A percentile compares a stretch with the other conserved stretches of the same genome.
phyloP scores from a whole-genome alignment of 2,329 filamentous ascomycete genomes.

The Microdochium bolleyi region DNA sequence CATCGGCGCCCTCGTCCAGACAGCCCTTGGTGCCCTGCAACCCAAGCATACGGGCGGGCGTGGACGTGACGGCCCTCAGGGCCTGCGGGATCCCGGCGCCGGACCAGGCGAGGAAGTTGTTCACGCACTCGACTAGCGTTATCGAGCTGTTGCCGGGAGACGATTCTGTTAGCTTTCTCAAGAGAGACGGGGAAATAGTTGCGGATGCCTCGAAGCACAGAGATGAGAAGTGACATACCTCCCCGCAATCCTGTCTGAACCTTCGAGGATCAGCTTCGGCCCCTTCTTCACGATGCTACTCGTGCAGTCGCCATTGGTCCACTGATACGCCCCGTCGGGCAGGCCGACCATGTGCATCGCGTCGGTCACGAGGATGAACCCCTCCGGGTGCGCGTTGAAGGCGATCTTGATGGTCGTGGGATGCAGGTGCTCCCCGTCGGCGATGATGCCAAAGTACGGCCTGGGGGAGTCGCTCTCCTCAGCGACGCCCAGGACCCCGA shows the following conservation, averaged over 20 bases:
- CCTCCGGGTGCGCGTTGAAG: constrained; percentile 75
- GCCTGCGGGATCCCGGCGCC: constrained; percentile 61
- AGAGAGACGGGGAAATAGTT: constrained; percentile 4
- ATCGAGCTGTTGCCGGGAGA: constrained; percentile 42
- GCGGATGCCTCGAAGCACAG: background rate
- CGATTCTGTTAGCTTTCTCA: background rate
- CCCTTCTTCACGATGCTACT: constrained; percentile 63
- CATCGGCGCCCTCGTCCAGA: constrained; percentile 55
- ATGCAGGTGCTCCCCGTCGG: constrained; percentile 85
- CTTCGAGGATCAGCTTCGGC: constrained; percentile 64
- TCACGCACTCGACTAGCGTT: constrained; percentile 72
- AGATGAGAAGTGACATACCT: constrained; percentile 38
- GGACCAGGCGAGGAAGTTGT: constrained; percentile 73
- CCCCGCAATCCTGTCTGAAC: constrained; percentile 71
- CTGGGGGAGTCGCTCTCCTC: constrained; percentile 38
- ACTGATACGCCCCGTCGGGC: constrained; percentile 76
- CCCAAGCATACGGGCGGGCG: constrained; percentile 70
- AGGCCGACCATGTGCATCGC: constrained; percentile 83
- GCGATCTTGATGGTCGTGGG: constrained; percentile 85
- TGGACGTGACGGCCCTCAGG: constrained; percentile 64
- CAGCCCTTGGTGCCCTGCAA: constrained; percentile 59
- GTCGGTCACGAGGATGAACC: constrained; percentile 85
- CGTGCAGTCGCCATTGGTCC: constrained; percentile 64
- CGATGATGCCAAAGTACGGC: constrained; percentile 83
- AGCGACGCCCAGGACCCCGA: constrained; percentile 70